phyloP scores from a whole-genome alignment of 805 yeast species.

The Maudiozyma barnettii region DNA sequence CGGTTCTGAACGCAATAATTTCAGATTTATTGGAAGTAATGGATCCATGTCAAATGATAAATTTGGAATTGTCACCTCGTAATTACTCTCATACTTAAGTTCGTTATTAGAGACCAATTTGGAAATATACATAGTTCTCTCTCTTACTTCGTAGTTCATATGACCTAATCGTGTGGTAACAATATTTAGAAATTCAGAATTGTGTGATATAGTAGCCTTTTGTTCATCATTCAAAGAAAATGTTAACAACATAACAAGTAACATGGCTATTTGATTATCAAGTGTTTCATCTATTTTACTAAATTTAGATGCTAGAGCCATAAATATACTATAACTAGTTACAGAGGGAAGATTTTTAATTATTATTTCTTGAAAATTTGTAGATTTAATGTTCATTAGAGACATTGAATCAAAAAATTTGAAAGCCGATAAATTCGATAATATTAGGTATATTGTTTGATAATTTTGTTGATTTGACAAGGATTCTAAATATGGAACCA shows the following conservation, averaged over 20 bases:
- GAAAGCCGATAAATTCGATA: slow-evolving; percentile 8
- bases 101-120: slow-evolving; percentile 19
- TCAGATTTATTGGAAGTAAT: background rate
- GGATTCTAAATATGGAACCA: slow-evolving; percentile 17
- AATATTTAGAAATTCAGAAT: slow-evolving; percentile 17
- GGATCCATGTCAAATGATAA: slow-evolving; percentile 3
- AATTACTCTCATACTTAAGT: slow-evolving; percentile 24
- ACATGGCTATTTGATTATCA: slow-evolving; percentile 17
- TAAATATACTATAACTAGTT: background rate
- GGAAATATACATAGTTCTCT: slow-evolving; percentile 29
- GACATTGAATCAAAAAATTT: slow-evolving; percentile 6
- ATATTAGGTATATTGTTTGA: slow-evolving; percentile 6
- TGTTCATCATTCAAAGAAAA: slow-evolving; percentile 5
- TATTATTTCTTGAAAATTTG: slow-evolving; percentile 11
- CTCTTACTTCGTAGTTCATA: slow-evolving; percentile 17
- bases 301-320: slow-evolving; percentile 6
- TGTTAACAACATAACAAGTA: slow-evolving; percentile 13
- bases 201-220: slow-evolving; percentile 9
- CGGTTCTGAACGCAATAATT: background rate
- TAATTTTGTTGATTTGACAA: slow-evolving; percentile 5
- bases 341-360: slow-evolving; percentile 8
- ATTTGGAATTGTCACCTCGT: slow-evolving; percentile 15
- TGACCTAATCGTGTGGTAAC: slow-evolving; percentile 23
- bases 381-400: slow-evolving; percentile 11
- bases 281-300: slow-evolving; percentile 4